Conservation (phyloP, 371 early-diverging fungal species). For the Entomophthora muscae region DNA sequence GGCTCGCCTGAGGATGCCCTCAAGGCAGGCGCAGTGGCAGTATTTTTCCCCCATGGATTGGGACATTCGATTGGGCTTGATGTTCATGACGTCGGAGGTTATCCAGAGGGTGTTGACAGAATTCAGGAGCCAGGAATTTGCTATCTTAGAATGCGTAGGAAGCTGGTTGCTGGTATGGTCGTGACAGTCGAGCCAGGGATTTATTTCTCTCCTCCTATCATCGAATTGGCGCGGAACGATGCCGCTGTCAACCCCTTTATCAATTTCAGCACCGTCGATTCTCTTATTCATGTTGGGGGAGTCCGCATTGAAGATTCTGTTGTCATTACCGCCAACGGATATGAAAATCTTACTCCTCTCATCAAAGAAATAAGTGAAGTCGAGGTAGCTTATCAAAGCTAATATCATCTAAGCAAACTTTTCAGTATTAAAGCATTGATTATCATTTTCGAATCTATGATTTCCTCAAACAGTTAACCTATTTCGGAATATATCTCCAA, state of each 20-base stretch:
- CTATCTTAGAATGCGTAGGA: slow-evolving; percentile 73
- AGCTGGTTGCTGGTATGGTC: slow-evolving; percentile 56
- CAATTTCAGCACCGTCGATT: slow-evolving; percentile 42
- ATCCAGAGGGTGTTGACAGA: slow-evolving; percentile 56
- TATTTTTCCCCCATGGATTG: slow-evolving; percentile 84
- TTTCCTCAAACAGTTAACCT: no score
- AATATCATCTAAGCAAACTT: no score
- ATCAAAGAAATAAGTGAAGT: slow-evolving; percentile 55
- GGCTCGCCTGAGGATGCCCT: slow-evolving; percentile 48
- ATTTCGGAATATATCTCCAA: no score
- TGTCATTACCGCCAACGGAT: slow-evolving; percentile 46
- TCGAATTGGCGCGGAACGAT: slow-evolving; percentile 29
- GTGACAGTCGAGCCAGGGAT: slow-evolving; percentile 91
- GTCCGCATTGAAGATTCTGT: slow-evolving; percentile 88
- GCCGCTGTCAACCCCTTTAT: slow-evolving; percentile 38
- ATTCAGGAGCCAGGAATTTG: slow-evolving; percentile 65
- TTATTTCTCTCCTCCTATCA: slow-evolving; percentile 37
- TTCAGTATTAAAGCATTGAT: no score
- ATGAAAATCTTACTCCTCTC: slow-evolving; percentile 50
- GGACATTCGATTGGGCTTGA: slow-evolving; percentile 51
- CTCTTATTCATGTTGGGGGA: slow-evolving; percentile 67
- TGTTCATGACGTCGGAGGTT: slow-evolving; percentile 82
- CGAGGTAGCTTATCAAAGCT: slow-evolving; percentile 28
- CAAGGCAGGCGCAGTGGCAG: slow-evolving; percentile 50
- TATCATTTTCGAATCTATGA: no score